Base-by-base conservation (phyloP, 2,329 filamentous ascomycete species). In the Metarhizium humberi region DNA sequence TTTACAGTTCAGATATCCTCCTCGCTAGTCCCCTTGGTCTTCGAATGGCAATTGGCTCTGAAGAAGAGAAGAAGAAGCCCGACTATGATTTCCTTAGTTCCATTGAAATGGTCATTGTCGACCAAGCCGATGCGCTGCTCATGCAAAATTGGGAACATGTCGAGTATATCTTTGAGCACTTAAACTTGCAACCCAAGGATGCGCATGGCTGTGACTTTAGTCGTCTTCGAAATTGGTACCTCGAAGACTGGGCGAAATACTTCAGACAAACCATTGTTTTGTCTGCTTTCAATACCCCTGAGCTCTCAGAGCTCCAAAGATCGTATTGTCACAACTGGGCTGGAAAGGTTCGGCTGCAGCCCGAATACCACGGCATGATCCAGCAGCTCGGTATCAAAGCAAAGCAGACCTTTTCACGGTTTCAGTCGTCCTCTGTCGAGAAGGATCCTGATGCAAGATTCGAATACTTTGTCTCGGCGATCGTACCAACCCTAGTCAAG, bases 71-170 rank as follows among this genome's bases (percentile, higher is more conserved):
- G 62, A 77, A 77, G 64, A 75, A 76, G 66, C 79, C 81, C 40
- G 92, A 97, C 68, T 85, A 83, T 63, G 94, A 99, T 70, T 99
- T 96, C 67, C 78, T 99, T 14, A 92, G 88, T 56, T 97, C 92
- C 1, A 89, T 99, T 63, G 94, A 99, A 71, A 72, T 99, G 52
- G 85, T 94, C 36, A 78, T 97, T 50, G 79, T 96, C 58, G 94
- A 99, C 69, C 92, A 97, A 71, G 87, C 90, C 13, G 92, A 97
- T 70, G 91, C 91, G 0, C 81, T 96, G 46, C 81, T 95, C 8
- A 96, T 96, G 91, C 94, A 99, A 70, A 97, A 96, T 69, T 97
- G 92, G 92, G 91, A 96, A 65, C 92, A 99, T 67, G 82, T 96
- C 58, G 89, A 95, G 69, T 89, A 88, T 68, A 88, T 96, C 63